Evolutionary conservation across 129 eudicot species (phyloP), one percentile per base, ranked within the genome.

Genomic region (Kitagawia praeruptora): DNA sequence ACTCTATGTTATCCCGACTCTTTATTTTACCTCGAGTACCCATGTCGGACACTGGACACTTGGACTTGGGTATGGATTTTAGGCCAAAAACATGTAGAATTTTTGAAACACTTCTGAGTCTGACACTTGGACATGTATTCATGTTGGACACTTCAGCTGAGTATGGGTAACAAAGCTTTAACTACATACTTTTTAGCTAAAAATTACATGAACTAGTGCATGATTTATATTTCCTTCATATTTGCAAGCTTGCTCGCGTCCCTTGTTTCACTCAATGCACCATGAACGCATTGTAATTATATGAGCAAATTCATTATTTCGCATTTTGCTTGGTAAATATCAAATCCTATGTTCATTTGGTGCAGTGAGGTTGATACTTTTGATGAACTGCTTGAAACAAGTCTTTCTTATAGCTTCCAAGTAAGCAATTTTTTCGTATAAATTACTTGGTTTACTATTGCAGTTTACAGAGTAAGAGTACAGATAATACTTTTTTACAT

Each of bases 361-460:
- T 85, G 88, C 91, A 95, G 98, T 49, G 89, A 88, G 58, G 67
- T 48, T 73, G 79, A 83, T 84, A 80, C 39, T 75, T 54, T 72
- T 79, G 73, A 82, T 16, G 88, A 89, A 70, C 93, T 89, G 73
- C 41, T 80, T 77, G 92, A 90, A 84, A 47, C 84, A 23, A 84
- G 77, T 75, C 84, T 46, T 38, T 82, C 58, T 75, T 79, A 67
- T 77, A 78, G 75, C 76, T 78, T 76, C 70, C 90, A 80, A 82
- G 98, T 93, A 88, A 91, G 91, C 45, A 71, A 80, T 42, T 75
- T 78, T 12, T 46, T 23, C 25, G 56, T 34, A 47, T 4, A 46
- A n/a, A 28, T 27, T 23, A n/a, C 54, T 49, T 72, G 76, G 23
- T 67, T 39, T 38, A 34, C 40, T 78, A 79, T 78, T 82, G 51